Evolutionary conservation across 176 grass and related monocot species (phyloP).

Genomic region (Zizania latifolia): DNA sequence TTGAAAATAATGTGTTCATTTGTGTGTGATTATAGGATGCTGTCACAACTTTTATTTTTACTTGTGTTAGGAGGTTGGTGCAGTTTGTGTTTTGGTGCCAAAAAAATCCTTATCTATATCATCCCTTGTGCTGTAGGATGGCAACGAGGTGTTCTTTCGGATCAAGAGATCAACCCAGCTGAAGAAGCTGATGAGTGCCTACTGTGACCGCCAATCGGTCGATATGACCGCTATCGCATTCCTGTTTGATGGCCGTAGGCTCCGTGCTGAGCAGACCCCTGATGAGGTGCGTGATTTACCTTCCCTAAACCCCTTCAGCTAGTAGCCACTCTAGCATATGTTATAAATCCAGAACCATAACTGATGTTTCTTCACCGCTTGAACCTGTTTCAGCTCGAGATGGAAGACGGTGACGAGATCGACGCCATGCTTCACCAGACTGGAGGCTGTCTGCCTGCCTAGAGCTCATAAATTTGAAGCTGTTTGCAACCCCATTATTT

Average conservation of each 20-base stretch:
- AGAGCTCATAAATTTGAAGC: no score
- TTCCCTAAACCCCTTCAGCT: background rate
- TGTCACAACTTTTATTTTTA: background rate
- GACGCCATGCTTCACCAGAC: conserved; percentile 96
- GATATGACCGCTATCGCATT: conserved; percentile 81
- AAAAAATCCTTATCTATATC: background rate
- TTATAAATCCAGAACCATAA: background rate
- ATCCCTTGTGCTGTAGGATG: conserved; percentile 31
- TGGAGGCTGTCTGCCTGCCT: conserved; percentile 21
- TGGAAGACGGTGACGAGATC: conserved; percentile 82
- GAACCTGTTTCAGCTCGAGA: conserved; percentile 58
- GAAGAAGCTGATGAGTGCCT: conserved; percentile 76
- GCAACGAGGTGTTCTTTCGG: conserved; percentile 74
- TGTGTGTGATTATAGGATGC: background rate
- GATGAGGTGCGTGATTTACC: conserved; percentile 45
- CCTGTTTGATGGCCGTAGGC: conserved; percentile 78
- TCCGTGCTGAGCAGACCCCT: conserved; percentile 76
- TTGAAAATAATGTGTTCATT: background rate
- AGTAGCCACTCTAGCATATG: no score
- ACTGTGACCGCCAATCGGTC: conserved; percentile 76
- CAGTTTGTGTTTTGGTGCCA: background rate
- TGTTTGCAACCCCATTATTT: background rate
- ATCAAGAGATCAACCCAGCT: conserved; percentile 82
- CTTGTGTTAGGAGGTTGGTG: background rate
- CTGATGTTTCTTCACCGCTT: background rate